Evolutionary conservation across 1,139 yeast species (phyloP), one percentile per base, ranked within the genome.

Genomic region (Protomyces inundatus): DNA sequence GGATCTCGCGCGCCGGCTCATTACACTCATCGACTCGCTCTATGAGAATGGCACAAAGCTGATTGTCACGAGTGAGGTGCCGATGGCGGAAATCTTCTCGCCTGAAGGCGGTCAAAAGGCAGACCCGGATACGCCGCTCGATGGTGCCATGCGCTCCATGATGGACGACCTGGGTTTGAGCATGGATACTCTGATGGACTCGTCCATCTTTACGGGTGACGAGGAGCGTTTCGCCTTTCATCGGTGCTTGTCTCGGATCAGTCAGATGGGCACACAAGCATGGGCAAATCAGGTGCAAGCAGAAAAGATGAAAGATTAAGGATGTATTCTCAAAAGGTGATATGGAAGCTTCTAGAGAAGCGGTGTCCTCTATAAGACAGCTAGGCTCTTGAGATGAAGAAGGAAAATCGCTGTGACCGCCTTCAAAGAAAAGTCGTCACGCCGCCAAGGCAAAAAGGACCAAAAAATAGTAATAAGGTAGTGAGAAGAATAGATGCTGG

Each of bases 141-240:
- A 61, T 16, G 48, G 52, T 3, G 53, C 56, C 14, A 66, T 66
- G 55, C 90, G 86, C 69, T 85, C 83, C 36, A 77, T 87, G 73
- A 88, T 86, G 36, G 80, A 80, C 10, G 82, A 84, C 67, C 89
- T 87, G 73, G 95, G 93, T 0, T 86, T 87, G 68, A 88, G 87
- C 69, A 82, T 84, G 67, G 84, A 84, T 68, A 79, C 87, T 63
- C 89, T 93, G n/a, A 82, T 86, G 69, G 84, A 86, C 73, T 88
- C 95, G 0, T 79, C 87, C 42, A 84, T 90, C 84, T 91, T 93
- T 77, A 88, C 87, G 54, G 77, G 87, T 5, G 98, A 90, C 73
- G 98, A 93, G 75, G 98, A 93, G 76, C 83, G 87, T 74, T 93
- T 93, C 78, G 98, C 98, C 14, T 93, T 91, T 79, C 96, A 97